phyloP scores from a whole-genome alignment of 495 filamentous ascomycete species.

The Diplogelasinospora grovesii region DNA sequence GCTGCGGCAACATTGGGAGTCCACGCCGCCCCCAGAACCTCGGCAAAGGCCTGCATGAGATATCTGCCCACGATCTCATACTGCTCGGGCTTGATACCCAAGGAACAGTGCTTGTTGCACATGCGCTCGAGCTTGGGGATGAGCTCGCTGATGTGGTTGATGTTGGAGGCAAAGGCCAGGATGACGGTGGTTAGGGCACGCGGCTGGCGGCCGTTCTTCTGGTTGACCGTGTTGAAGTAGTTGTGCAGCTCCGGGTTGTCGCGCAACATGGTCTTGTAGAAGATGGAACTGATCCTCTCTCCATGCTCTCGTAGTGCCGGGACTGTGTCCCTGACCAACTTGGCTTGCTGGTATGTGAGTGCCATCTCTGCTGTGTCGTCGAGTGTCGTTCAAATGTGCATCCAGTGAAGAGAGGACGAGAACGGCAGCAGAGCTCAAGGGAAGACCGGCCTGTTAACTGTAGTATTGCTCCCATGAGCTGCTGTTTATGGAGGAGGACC shows the following conservation, averaged over 20 bases:
- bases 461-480: too few relatives aligned
- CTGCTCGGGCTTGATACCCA: constrained; percentile 61
- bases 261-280: constrained; percentile 62
- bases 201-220: constrained; percentile 60
- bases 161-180: constrained; percentile 62
- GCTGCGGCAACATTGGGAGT: constrained; percentile 58
- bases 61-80: constrained; percentile 64
- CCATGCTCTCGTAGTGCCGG: constrained; percentile 55
- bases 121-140: constrained; percentile 61
- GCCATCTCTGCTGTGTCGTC: constrained; percentile 27
- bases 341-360: constrained; percentile 35
- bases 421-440: too few relatives aligned
- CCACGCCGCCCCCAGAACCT: constrained; percentile 59
- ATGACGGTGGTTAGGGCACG: constrained; percentile 59
- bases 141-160: constrained; percentile 60
- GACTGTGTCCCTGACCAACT: constrained; percentile 39
- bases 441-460: too few relatives aligned
- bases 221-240: constrained; percentile 65
- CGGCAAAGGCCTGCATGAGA: constrained; percentile 58
- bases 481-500: too few relatives aligned
- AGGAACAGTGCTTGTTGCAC: constrained; percentile 66
- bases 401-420: neutral
- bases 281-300: constrained; percentile 55
- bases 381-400: neutral
- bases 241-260: constrained; percentile 59